phyloP scores from a whole-genome alignment of 106 monocot species.

The Phalaenopsis aphrodite region DNA sequence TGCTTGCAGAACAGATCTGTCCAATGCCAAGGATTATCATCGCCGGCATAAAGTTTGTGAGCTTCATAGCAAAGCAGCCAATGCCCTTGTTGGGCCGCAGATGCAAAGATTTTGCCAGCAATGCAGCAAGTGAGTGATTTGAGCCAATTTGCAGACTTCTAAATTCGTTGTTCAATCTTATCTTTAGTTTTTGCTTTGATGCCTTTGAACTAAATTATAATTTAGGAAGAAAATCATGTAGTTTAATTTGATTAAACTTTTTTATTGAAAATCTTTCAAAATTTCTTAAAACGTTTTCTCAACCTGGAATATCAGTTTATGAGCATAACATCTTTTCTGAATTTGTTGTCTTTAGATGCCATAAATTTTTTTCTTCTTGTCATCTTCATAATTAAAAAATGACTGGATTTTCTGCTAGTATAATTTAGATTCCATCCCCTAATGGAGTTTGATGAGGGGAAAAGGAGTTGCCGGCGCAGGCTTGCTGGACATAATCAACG shows the following conservation, averaged over 20 bases:
- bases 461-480: slow-evolving; percentile 88
- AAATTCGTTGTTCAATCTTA: not conserved
- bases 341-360: not conserved
- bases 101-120: slow-evolving; percentile 99
- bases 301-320: not conserved
- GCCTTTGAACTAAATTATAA: too few species aligned
- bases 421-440: slow-evolving; percentile 75
- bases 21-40: slow-evolving; percentile 87
- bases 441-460: slow-evolving; percentile 92
- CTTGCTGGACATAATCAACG: slow-evolving; percentile 90
- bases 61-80: slow-evolving; percentile 79
- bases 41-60: slow-evolving; percentile 94
- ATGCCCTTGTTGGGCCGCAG: slow-evolving; percentile 74
- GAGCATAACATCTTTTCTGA: not conserved
- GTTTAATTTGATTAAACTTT: too few species aligned
- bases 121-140: slow-evolving; percentile 66
- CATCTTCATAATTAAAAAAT: not conserved
- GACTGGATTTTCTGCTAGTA: not conserved
- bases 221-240: too few species aligned
- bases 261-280: too few species aligned
- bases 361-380: not conserved
- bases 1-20: slow-evolving; percentile 69
- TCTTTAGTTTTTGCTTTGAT: too few species aligned
- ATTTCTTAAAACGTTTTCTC: not conserved
- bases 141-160: not conserved